phyloP scores from a whole-genome alignment of 1,284 basidiomycete genomes.

The Ganoderma multipileum region DNA sequence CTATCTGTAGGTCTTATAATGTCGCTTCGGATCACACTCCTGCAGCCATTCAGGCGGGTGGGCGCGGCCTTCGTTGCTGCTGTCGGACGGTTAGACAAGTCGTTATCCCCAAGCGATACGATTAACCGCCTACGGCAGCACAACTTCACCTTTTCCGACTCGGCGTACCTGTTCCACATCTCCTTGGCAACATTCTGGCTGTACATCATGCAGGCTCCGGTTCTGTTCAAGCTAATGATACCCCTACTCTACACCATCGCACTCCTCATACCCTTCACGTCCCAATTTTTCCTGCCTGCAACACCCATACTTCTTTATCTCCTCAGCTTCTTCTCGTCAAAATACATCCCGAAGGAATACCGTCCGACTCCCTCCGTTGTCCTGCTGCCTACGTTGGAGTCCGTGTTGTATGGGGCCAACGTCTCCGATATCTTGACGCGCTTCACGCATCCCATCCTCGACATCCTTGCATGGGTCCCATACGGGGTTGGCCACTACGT shows the following conservation, averaged over 20 bases:
- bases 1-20: not conserved
- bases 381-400: constrained; percentile 92
- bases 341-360: constrained; percentile 80
- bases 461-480: constrained; percentile 94
- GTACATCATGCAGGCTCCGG: constrained; percentile 78
- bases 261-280: constrained; percentile 86
- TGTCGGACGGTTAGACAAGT: constrained; percentile 78
- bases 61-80: constrained; percentile 64
- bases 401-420: constrained; percentile 95
- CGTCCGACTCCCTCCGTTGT: constrained; percentile 91
- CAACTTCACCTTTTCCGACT: constrained; percentile 65
- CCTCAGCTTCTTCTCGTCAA: constrained; percentile 85
- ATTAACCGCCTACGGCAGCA: constrained; percentile 68
- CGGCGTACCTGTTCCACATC: constrained; percentile 70
- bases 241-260: constrained; percentile 76
- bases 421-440: constrained; percentile 96
- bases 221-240: constrained; percentile 82
- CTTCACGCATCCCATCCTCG: constrained; percentile 90
- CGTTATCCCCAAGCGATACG: constrained; percentile 73
- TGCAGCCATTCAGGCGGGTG: constrained; percentile 39
- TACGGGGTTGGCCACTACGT: constrained; percentile 95
- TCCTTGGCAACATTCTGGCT: constrained; percentile 78
- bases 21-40: constrained; percentile 16
- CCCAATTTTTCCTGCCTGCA: constrained; percentile 92
- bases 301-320: constrained; percentile 89